These are phyloP conservation scores for Coccomyxa sp. DNA, from an alignment of 139 green algal species.

Conservation along the genomic window DNA sequence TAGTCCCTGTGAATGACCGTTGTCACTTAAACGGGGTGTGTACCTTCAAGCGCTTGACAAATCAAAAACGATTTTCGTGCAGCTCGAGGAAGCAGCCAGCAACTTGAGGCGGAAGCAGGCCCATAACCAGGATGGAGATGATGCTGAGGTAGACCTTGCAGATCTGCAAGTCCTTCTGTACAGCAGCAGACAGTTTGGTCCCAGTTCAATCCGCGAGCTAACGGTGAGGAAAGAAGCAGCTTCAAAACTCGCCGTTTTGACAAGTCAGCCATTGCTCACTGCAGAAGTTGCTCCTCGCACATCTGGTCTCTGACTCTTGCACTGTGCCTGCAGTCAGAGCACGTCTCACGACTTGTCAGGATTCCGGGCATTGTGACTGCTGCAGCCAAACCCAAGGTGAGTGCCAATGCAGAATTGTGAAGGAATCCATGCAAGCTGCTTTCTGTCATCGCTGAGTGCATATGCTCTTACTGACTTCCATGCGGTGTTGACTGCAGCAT, in stretches of 20 bases:
- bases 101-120: slow-evolving; percentile 46
- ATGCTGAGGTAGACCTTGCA: slow-evolving; percentile 35
- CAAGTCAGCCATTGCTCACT: too few species aligned
- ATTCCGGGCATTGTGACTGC: slow-evolving; percentile 95
- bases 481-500: slow-evolving; percentile 43
- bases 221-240: slow-evolving; percentile 17
- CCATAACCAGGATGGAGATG: slow-evolving; percentile 21
- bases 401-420: background rate
- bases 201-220: slow-evolving; percentile 54
- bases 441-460: too few species aligned
- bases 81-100: slow-evolving; percentile 70
- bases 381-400: slow-evolving; percentile 74
- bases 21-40: too few species aligned
- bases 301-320: background rate
- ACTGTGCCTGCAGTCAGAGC: slow-evolving; percentile 51
- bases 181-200: slow-evolving; percentile 45
- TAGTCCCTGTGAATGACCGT: too few species aligned
- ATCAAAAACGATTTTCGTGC: background rate
- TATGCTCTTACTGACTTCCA: background rate
- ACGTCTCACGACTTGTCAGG: slow-evolving; percentile 90
- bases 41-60: too few species aligned
- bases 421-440: too few species aligned
- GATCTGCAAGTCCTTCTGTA: slow-evolving; percentile 54
- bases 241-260: background rate
- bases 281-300: too few species aligned